A percentile compares a stretch with the other conserved stretches of the same genome.
Evolutionary conservation across 371 early-diverging fungal genomes (phyloP).

Genomic region (Rhizomucor pusillus): DNA sequence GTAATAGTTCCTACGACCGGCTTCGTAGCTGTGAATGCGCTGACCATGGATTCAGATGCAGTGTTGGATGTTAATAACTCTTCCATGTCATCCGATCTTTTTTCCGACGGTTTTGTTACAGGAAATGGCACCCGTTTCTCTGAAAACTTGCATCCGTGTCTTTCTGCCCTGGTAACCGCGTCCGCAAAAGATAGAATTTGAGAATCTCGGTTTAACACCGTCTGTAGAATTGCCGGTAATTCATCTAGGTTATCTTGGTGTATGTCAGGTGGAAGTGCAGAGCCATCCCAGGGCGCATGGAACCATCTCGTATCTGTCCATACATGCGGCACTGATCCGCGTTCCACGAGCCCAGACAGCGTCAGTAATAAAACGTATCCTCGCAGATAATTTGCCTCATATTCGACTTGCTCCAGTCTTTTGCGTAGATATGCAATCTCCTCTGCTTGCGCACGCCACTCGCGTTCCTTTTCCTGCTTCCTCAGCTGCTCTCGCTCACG

Average conservation of each 20-base stretch:
- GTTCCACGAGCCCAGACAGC: slow-evolving; percentile 20
- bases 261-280: background rate
- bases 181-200: slow-evolving; percentile 10
- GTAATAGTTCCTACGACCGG: slow-evolving; percentile 21
- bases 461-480: slow-evolving; percentile 21
- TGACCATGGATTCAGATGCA: slow-evolving; percentile 20
- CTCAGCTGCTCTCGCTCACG: slow-evolving; percentile 34
- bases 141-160: slow-evolving; percentile 8
- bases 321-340: slow-evolving; percentile 34
- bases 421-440: slow-evolving; percentile 21
- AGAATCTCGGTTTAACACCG: slow-evolving; percentile 6
- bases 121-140: background rate
- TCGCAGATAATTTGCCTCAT: slow-evolving; percentile 36
- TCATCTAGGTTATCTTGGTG: slow-evolving; percentile 5
- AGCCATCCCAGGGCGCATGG: slow-evolving; percentile 6
- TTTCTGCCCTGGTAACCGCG: slow-evolving; percentile 10
- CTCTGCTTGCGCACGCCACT: slow-evolving; percentile 16
- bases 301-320: slow-evolving; percentile 30
- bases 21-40: slow-evolving; percentile 14
- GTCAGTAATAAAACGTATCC: slow-evolving; percentile 32
- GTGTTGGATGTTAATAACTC: background rate
- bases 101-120: background rate
- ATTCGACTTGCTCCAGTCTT: slow-evolving; percentile 23
- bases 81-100: background rate
- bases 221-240: slow-evolving; percentile 13